Evolutionary conservation across 2,329 filamentous ascomycete genomes (phyloP).

Genomic region (Penicillium janthinellum): DNA sequence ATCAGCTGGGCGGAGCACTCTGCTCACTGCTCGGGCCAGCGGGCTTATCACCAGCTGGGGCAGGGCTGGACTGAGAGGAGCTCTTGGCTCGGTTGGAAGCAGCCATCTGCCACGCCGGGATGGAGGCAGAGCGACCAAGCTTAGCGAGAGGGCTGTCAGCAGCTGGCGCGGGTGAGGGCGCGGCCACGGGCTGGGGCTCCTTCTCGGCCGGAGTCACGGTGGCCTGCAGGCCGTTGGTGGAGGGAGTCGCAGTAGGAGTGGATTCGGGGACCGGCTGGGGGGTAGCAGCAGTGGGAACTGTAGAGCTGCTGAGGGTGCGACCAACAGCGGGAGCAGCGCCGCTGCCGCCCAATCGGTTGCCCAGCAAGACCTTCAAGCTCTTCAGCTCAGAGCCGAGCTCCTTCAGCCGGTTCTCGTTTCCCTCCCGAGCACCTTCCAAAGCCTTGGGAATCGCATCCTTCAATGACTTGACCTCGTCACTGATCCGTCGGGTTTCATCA

Average conservation of each 20-base stretch:
- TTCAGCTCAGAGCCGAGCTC: constrained; percentile 86
- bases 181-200: constrained; percentile 31
- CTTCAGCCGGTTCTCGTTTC: constrained; percentile 75
- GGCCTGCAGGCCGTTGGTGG: constrained; percentile 32
- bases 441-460: constrained; percentile 87
- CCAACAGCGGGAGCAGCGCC: constrained; percentile 36
- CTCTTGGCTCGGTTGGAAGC: constrained; percentile 58
- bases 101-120: constrained; percentile 79
- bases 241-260: constrained; percentile 23
- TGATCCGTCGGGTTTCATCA: constrained; percentile 81
- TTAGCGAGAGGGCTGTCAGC: constrained; percentile 52
- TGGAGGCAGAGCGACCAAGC: constrained; percentile 62
- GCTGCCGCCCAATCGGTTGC: constrained; percentile 57
- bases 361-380: constrained; percentile 86
- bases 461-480: constrained; percentile 80
- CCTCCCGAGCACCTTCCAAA: constrained; percentile 82
- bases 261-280: constrained; percentile 27
- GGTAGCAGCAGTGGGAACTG: constrained; percentile 24
- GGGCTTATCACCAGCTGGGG: constrained; percentile 24
- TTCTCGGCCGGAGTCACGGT: constrained; percentile 33
- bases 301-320: constrained; percentile 32
- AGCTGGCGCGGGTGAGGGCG: constrained; percentile 28
- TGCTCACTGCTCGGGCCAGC: constrained; percentile 29
- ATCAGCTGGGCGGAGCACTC: constrained; percentile 34
- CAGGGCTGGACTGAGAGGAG: constrained; percentile 31